Evolutionary conservation across 495 filamentous ascomycete species (phyloP).

Genomic region (Acidomyces sp.): DNA sequence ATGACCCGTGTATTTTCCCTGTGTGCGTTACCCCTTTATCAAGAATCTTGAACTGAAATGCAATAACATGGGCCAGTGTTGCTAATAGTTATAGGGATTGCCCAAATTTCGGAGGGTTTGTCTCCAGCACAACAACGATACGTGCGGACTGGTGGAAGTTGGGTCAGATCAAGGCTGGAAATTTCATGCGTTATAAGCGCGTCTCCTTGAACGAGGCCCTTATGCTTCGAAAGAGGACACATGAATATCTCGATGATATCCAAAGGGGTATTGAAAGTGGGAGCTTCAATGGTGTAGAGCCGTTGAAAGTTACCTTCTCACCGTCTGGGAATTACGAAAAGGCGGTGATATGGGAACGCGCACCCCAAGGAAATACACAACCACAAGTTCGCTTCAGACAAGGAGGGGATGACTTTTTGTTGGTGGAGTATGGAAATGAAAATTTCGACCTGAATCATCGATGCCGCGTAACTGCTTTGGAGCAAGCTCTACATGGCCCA

Average conservation of each 20-base stretch:
- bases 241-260: conserved; percentile 30
- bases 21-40: conserved; percentile 9
- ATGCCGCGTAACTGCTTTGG: conserved; percentile 37
- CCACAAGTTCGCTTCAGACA: conserved; percentile 39
- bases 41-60: neutral
- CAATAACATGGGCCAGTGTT: too few species aligned
- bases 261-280: conserved; percentile 17
- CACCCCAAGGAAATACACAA: conserved; percentile 29
- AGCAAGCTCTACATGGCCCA: conserved; percentile 29
- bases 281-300: conserved; percentile 21
- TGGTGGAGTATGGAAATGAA: conserved; percentile 42
- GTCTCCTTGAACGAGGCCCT: conserved; percentile 38
- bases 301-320: conserved; percentile 16
- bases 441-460: conserved; percentile 39
- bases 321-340: conserved; percentile 21
- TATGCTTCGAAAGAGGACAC: conserved; percentile 23
- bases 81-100: too few species aligned
- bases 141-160: conserved; percentile 46
- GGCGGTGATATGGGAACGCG: conserved; percentile 31
- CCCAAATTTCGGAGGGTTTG: conserved; percentile 46
- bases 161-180: conserved; percentile 48
- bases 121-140: conserved; percentile 41
- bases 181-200: conserved; percentile 35
- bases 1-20: conserved; percentile 43
- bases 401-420: conserved; percentile 42